These are phyloP conservation scores for Zizania palustris DNA, from an alignment of 202 grass and related monocot species.

Conservation along the genomic window DNA sequence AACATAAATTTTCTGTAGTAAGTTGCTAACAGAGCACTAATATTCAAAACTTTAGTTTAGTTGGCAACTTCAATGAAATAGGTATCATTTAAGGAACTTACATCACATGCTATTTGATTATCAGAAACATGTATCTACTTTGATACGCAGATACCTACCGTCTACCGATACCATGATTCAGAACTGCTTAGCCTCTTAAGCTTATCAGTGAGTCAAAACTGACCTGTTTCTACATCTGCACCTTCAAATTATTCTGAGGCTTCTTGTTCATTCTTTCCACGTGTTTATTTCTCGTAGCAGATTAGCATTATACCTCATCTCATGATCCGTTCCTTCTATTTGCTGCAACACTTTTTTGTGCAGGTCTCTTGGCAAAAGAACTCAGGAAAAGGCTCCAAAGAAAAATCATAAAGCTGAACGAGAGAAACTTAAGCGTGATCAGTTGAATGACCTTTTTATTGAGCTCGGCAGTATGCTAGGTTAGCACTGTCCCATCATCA, in stretches of 20 bases:
- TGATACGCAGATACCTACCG: constrained; percentile 15
- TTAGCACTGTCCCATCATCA: constrained; percentile 31
- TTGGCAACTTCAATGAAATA: constrained; percentile 25
- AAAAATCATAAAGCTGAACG: constrained; percentile 80
- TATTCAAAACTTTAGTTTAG: constrained; percentile 5
- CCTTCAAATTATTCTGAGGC: constrained; percentile 30
- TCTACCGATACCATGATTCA: constrained; percentile 26
- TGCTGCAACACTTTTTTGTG: neutral
- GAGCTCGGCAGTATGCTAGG: constrained; percentile 73
- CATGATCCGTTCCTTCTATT: constrained; percentile 1
- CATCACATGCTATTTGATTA: constrained; percentile 16
- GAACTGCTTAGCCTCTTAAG: constrained; percentile 4
- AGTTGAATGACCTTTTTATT: constrained; percentile 79
- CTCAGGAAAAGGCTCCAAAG: constrained; percentile 61
- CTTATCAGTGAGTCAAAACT: constrained; percentile 6
- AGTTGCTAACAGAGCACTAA: neutral
- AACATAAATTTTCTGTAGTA: neutral
- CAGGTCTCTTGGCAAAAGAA: constrained; percentile 54
- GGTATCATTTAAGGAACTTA: constrained; percentile 23
- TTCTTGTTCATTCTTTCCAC: constrained; percentile 11
- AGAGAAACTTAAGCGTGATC: constrained; percentile 80
- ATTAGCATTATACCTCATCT: neutral
- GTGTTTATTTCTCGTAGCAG: neutral
- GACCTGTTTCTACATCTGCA: constrained; percentile 5
- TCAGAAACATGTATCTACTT: neutral